Evolutionary conservation across 1,284 basidiomycete species (phyloP).

Genomic region (Singerocomus inundabilis): DNA sequence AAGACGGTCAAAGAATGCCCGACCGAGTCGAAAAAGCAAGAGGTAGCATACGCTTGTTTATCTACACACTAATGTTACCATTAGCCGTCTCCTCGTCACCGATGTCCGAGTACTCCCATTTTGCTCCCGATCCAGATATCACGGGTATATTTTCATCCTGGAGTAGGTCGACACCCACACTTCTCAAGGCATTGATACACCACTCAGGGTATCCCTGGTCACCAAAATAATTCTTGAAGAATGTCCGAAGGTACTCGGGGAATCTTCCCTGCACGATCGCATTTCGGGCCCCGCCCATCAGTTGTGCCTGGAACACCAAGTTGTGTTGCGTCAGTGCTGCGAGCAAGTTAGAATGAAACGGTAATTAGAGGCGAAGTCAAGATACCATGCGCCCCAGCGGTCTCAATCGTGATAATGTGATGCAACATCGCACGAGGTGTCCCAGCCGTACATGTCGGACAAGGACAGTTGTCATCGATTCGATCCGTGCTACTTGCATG

Average conservation of each 20-base stretch:
- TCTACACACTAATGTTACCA: constrained; percentile 8
- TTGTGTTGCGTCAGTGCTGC: constrained; percentile 78
- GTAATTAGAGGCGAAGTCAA: constrained; percentile 23
- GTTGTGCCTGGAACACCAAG: constrained; percentile 74
- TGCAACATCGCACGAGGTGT: constrained; percentile 71
- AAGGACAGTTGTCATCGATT: constrained; percentile 75
- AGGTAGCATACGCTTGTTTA: constrained; percentile 33
- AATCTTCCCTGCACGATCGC: constrained; percentile 75
- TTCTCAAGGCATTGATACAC: constrained; percentile 76
- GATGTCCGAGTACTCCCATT: constrained; percentile 66
- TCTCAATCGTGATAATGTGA: constrained; percentile 73
- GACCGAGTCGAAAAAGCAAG: constrained; percentile 55
- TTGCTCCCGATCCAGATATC: constrained; percentile 61
- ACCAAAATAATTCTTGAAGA: constrained; percentile 74
- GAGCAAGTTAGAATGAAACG: constrained; percentile 19
- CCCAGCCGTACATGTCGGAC: constrained; percentile 69
- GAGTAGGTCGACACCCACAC: constrained; percentile 74
- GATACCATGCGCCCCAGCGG: constrained; percentile 74
- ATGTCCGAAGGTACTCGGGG: constrained; percentile 69
- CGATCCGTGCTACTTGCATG: constrained; percentile 65
- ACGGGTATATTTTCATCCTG: constrained; percentile 48
- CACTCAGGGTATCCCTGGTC: constrained; percentile 73
- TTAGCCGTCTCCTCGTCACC: constrained; percentile 7
- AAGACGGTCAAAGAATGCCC: constrained; percentile 72
- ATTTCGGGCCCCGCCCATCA: constrained; percentile 77